Base-by-base conservation (phyloP, 805 yeast species). In the Candida coleopterorum region DNA sequence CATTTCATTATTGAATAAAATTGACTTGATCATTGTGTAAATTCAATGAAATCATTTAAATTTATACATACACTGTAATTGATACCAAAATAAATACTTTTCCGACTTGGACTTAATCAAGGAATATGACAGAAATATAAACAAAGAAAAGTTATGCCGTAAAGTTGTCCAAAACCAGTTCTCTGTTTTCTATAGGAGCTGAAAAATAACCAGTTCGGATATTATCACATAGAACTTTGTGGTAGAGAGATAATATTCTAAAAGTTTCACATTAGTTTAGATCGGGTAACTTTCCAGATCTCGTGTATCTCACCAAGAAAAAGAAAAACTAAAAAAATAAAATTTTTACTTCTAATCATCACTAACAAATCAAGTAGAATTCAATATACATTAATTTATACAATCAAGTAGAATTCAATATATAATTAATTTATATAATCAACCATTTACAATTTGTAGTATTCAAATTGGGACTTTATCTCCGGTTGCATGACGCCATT, bases 401-500 rank as follows among this genome's bases (percentile, higher is more conserved):
- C 21, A 18, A 18, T n/a, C 25, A 21, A 20, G 7, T 9, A 20
- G 9, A 6, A 6, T 6, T 6, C 22, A 20, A 6, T 6, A 20
- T 20, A 9, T 20, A 20, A 9, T 20, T 20, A 23, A 23, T 23
- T 23, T 30, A n/a, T 32, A 22, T 24, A 4, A 16, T n/a, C n/a
- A n/a, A n/a, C n/a, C n/a, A n/a, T n/a, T n/a, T n/a, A n/a, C n/a
- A 5, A 7, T 4, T 7, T 27, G 30, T 27, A 27, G 21, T 10
- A 17, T 17, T 6, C 9, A 23, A 12, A 32, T 28, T 56, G 60
- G 59, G 50, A 37, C 43, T 48, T 18, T 62, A 62, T 62, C 68
- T 44, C 65, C 68, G 56, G 55, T 45, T 52, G 48, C 60, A 57
- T 55, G 65, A 45, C 67, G 42, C 46, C 16, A n/a, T 9, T 22